Evolutionary conservation across 2,329 filamentous ascomycete species (phyloP).

Genomic region (Apiospora malaysiana): DNA sequence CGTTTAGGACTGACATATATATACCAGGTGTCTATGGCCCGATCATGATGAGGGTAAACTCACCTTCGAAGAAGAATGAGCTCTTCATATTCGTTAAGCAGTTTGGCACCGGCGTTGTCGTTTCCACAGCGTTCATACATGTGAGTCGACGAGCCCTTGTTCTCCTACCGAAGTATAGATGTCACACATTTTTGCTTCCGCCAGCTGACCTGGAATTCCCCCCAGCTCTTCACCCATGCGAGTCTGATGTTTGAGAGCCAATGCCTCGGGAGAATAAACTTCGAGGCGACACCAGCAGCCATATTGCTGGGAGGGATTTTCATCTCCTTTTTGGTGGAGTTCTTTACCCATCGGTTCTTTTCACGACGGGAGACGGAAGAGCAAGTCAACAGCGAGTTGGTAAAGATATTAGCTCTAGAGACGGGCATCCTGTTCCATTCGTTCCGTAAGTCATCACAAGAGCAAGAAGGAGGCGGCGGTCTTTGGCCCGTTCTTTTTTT

Average conservation of each 20-base stretch:
- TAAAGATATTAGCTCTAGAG: not conserved
- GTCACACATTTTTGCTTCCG: not conserved
- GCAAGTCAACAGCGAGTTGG: not conserved
- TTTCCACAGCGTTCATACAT: slow-evolving; percentile 1
- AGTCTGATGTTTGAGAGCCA: slow-evolving; percentile 9
- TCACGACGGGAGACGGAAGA: not conserved
- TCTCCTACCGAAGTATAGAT: not conserved
- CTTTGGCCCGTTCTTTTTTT: not conserved
- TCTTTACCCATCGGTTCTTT: not conserved
- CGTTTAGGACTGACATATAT: not conserved
- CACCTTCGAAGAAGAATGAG: not conserved
- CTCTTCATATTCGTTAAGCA: not conserved
- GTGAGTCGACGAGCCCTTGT: not conserved
- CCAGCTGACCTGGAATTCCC: not conserved
- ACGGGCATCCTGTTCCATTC: slow-evolving; percentile 3
- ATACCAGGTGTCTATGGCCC: not conserved
- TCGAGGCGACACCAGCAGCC: not conserved
- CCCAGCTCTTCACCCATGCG: slow-evolving; percentile 6
- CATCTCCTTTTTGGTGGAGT: slow-evolving; percentile 3
- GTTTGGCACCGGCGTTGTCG: slow-evolving; percentile 5
- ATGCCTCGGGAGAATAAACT: not conserved
- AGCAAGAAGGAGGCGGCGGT: too few species aligned
- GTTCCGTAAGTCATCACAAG: not conserved
- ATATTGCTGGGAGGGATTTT: not conserved
- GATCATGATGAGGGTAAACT: not conserved